These are phyloP conservation scores for Suhomyces chickasaworum DNA, from an alignment of 1,139 yeast species.

Conservation along the genomic window DNA sequence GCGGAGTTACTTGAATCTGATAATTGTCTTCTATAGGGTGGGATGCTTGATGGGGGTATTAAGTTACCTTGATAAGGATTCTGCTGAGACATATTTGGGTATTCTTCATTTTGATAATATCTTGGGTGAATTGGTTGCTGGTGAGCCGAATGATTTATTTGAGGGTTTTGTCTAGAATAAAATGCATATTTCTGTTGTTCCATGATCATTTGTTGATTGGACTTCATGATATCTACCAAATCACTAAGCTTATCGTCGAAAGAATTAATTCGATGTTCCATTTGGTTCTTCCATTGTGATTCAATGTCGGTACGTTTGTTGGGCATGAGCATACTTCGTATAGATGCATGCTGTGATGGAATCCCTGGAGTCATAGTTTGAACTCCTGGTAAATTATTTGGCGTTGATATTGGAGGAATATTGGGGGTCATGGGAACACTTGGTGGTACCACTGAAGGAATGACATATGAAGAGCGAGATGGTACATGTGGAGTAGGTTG, in stretches of 20 bases:
- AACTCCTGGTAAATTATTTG: background rate
- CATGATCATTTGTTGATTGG: constrained; percentile 33
- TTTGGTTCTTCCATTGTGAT: constrained; percentile 42
- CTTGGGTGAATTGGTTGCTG: background rate
- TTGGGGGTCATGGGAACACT: constrained; percentile 3
- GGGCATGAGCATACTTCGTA: constrained; percentile 4
- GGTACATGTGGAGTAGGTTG: constrained; percentile 7
- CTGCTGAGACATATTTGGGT: background rate
- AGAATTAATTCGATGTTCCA: constrained; percentile 47
- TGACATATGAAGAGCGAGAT: background rate
- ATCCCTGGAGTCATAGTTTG: background rate
- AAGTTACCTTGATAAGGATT: constrained; percentile 1
- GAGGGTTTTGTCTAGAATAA: constrained; percentile 1
- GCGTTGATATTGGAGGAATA: constrained; percentile 1
- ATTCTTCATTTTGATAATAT: background rate
- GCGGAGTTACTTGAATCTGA: constrained; percentile 4
- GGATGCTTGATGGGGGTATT: background rate
- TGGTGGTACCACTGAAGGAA: constrained; percentile 5
- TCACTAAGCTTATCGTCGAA: constrained; percentile 52
- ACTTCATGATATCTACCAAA: constrained; percentile 39
- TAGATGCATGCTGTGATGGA: constrained; percentile 1
- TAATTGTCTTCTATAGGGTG: background rate
- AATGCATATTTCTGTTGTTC: constrained; percentile 22
- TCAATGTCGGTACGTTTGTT: constrained; percentile 11
- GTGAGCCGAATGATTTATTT: background rate